Conservation (phyloP, 495 filamentous ascomycete genomes). For the Penicillium paxilli region DNA sequence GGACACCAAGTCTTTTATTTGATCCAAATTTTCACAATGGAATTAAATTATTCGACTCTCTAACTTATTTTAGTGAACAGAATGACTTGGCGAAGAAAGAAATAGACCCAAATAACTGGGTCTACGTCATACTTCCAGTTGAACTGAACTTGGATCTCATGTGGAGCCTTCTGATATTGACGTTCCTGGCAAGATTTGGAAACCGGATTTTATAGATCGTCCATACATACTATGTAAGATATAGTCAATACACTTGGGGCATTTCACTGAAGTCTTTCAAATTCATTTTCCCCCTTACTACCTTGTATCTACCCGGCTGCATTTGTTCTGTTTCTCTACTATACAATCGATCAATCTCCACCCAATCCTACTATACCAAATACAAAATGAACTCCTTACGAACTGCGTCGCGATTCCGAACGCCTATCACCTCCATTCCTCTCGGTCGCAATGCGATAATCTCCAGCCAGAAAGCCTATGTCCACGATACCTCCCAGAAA, state of each 20-base stretch:
- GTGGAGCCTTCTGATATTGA: no score
- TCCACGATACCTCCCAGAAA: background rate
- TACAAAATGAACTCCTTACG: conserved; percentile 7
- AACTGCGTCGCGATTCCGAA: background rate
- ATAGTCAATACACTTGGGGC: background rate
- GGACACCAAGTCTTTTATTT: no score
- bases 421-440: background rate
- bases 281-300: background rate
- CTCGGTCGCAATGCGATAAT: background rate
- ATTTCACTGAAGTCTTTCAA: background rate
- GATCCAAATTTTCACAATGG: no score
- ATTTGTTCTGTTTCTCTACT: no score
- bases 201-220: background rate
- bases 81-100: no score
- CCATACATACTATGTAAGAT: background rate
- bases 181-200: background rate
- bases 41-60: no score
- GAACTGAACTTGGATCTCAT: no score
- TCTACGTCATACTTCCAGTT: background rate
- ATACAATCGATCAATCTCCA: background rate
- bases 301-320: background rate
- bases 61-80: no score
- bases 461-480: background rate
- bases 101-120: no score
- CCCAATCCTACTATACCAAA: background rate